phyloP scores from a whole-genome alignment of 2,329 filamentous ascomycete genomes.

The Nemania serpens region DNA sequence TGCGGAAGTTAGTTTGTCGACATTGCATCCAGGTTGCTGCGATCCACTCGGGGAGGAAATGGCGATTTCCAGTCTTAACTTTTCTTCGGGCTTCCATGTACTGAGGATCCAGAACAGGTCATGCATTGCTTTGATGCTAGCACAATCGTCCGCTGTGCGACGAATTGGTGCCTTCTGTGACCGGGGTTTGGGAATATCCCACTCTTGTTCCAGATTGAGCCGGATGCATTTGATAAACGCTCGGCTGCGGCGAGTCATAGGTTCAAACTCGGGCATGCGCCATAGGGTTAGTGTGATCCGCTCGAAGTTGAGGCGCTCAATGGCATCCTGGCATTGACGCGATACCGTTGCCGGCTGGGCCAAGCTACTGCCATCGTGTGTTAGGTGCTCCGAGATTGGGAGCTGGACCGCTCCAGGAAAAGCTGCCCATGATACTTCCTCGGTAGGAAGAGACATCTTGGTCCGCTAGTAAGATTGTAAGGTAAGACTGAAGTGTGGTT shows the following conservation, averaged over 20 bases:
- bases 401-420: neutral
- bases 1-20: slow-evolving; percentile 31
- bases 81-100: slow-evolving; percentile 35
- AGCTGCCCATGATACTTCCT: neutral
- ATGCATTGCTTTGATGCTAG: slow-evolving; percentile 12
- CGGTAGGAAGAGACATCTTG: neutral
- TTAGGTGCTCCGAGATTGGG: neutral
- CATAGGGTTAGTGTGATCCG: neutral
- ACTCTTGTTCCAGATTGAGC: neutral
- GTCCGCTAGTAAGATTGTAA: neutral
- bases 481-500: neutral
- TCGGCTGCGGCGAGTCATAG: neutral
- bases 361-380: neutral
- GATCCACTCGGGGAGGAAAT: slow-evolving; percentile 37
- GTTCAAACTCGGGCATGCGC: neutral
- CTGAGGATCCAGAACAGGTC: slow-evolving; percentile 38
- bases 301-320: neutral
- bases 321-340: neutral
- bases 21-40: slow-evolving; percentile 23
- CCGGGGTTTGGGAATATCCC: neutral
- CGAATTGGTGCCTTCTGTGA: too few relatives aligned
- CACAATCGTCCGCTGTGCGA: slow-evolving; percentile 6
- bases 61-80: slow-evolving; percentile 41
- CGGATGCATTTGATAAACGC: neutral
- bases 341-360: neutral